Percentiles rank a stretch among this genome's conserved stretches.
Conservation (phyloP, 2,329 filamentous ascomycete genomes). For the Didymella arachidicola region DNA sequence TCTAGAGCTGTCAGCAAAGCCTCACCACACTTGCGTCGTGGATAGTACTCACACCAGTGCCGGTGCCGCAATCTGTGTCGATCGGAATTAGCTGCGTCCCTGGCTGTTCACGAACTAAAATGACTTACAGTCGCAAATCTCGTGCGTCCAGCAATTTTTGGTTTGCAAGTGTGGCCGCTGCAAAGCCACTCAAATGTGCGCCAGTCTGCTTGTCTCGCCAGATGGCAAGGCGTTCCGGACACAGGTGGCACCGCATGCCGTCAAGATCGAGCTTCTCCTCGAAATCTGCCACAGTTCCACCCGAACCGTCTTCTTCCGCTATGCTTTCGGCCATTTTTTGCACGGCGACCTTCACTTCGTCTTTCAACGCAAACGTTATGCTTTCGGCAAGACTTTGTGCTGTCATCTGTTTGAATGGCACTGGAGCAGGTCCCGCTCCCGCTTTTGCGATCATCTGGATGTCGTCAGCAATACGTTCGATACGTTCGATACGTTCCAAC, state of each 20-base stretch:
- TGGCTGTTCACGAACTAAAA: neutral
- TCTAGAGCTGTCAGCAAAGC: constrained; percentile 20
- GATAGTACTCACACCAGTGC: constrained; percentile 28
- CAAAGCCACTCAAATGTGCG: constrained; percentile 29
- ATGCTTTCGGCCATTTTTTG: constrained; percentile 30
- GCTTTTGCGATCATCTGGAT: constrained; percentile 58
- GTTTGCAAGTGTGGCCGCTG: constrained; percentile 21
- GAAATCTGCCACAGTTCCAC: constrained; percentile 22
- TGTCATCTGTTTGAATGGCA: constrained; percentile 57
- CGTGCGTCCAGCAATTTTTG: constrained; percentile 18
- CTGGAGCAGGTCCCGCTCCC: constrained; percentile 59
- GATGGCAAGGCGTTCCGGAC: constrained; percentile 28
- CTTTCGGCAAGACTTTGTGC: constrained; percentile 55
- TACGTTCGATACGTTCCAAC: neutral
- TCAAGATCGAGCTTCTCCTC: constrained; percentile 24
- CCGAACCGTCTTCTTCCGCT: constrained; percentile 28
- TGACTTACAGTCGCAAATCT: constrained; percentile 25
- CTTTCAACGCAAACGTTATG: constrained; percentile 56
- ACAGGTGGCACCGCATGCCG: constrained; percentile 31
- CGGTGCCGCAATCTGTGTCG: constrained; percentile 25
- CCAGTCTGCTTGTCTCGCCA: constrained; percentile 33
- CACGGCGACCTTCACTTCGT: constrained; percentile 39
- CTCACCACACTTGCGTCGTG: neutral
- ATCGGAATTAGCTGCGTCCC: neutral
- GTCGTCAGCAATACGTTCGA: neutral